Conservation (phyloP, 208 protist genomes). For the Willaertia magna region DNA sequence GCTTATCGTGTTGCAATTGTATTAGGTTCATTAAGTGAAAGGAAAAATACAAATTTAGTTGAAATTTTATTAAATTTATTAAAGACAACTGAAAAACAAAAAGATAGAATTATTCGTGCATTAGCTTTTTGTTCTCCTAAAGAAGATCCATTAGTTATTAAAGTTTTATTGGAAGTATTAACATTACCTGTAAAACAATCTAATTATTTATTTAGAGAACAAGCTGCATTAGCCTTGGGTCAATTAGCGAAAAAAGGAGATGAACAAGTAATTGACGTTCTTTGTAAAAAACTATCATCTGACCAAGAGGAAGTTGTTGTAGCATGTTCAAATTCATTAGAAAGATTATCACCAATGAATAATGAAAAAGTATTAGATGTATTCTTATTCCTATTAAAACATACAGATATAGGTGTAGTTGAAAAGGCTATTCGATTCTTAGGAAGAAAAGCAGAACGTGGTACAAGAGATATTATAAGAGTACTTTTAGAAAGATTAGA, state of each 20-base stretch:
- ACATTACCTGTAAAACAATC: not conserved
- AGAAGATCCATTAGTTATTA: not conserved
- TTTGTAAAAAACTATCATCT: not conserved
- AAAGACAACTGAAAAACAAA: not conserved
- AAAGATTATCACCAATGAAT: not conserved
- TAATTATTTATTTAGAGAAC: not conserved
- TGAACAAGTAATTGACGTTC: not conserved
- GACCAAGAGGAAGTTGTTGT: not conserved
- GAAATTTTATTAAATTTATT: not conserved
- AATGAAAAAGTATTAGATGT: not conserved
- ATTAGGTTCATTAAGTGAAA: not conserved
- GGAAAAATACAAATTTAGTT: not conserved
- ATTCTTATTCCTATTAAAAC: not conserved
- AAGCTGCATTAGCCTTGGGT: not conserved
- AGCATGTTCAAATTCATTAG: not conserved
- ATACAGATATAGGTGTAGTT: not conserved
- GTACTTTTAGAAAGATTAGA: not conserved
- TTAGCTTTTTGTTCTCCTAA: not conserved
- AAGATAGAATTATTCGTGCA: not conserved
- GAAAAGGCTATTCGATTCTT: not conserved
- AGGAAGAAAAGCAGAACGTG: not conserved
- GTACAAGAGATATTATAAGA: not conserved
- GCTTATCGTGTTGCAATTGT: not conserved
- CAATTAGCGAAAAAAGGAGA: not conserved
- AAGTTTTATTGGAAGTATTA: not conserved